Conservation (phyloP, 2,329 filamentous ascomycete genomes). For the Ascosphaera acerosa region DNA sequence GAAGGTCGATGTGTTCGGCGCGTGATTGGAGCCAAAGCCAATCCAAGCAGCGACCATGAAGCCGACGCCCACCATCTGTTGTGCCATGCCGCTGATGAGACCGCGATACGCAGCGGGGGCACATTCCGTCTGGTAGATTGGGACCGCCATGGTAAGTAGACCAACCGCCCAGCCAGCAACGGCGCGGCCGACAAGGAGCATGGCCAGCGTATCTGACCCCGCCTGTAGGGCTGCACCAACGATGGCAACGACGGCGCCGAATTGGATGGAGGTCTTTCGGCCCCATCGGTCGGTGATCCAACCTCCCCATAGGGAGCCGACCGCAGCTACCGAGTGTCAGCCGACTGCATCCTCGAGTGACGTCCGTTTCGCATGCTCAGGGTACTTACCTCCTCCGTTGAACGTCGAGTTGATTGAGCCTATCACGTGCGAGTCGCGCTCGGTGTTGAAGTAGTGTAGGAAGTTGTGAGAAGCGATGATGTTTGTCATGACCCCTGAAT, state of each 20-base stretch:
- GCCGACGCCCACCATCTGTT: constrained; percentile 22
- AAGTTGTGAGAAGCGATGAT: constrained; percentile 29
- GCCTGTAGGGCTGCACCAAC: constrained; percentile 34
- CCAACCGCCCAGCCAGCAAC: constrained; percentile 25
- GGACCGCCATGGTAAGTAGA: constrained; percentile 25
- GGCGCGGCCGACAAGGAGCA: constrained; percentile 32
- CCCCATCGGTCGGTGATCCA: constrained; percentile 36
- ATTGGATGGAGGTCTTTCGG: constrained; percentile 31
- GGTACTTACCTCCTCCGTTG: constrained; percentile 20
- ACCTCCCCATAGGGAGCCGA: constrained; percentile 27
- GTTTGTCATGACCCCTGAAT: constrained; percentile 20
- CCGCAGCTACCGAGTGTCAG: not conserved
- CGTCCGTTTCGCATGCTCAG: not conserved
- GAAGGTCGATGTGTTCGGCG: constrained; percentile 11
- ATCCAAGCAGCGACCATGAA: constrained; percentile 19
- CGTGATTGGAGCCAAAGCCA: constrained; percentile 4
- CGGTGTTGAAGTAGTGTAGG: constrained; percentile 27
- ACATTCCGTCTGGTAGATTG: constrained; percentile 37
- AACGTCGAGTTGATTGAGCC: constrained; percentile 37
- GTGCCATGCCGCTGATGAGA: constrained; percentile 18
- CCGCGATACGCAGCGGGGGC: constrained; percentile 33
- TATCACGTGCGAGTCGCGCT: constrained; percentile 21
- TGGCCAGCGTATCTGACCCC: constrained; percentile 27
- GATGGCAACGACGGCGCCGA: constrained; percentile 31
- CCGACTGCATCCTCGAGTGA: too few species aligned